A percentile compares a stretch with the other conserved stretches of the same genome.
phyloP scores from a whole-genome alignment of 257 asterid species.

The Striga asiatica region DNA sequence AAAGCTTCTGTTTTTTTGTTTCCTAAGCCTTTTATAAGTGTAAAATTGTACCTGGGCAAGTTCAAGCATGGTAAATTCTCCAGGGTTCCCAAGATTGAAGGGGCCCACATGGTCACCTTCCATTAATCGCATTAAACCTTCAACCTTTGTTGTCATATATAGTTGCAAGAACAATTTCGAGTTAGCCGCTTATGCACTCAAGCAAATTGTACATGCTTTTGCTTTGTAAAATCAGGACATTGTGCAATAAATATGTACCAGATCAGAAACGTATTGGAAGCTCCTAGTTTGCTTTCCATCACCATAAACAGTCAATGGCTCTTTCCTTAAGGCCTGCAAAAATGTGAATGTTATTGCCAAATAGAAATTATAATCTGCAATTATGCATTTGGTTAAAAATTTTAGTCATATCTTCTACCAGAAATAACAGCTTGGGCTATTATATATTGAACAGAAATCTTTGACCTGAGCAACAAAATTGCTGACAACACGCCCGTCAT shows the following conservation, averaged over 20 bases:
- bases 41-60: not conserved
- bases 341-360: not conserved
- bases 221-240: too few species aligned
- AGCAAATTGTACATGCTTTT: not conserved
- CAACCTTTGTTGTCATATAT: not conserved
- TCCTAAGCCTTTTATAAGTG: too few species aligned
- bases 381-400: too few species aligned
- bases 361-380: not conserved
- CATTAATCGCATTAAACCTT: not conserved
- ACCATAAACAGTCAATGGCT: constrained; percentile 80
- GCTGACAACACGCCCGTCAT: constrained; percentile 92
- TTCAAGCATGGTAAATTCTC: not conserved
- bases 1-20: too few species aligned
- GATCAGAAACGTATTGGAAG: constrained; percentile 81
- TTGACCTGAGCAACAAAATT: constrained; percentile 86
- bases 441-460: too few species aligned
- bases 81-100: not conserved
- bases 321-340: constrained; percentile 29
- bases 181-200: too few species aligned
- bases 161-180: too few species aligned
- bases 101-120: not conserved
- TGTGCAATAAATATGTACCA: too few species aligned
- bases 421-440: too few species aligned
- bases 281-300: constrained; percentile 95
- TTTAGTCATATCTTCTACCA: too few species aligned